These are phyloP conservation scores for Naganishia sp. DNA, from an alignment of 1,284 basidiomycete species.

Conservation along the genomic window DNA sequence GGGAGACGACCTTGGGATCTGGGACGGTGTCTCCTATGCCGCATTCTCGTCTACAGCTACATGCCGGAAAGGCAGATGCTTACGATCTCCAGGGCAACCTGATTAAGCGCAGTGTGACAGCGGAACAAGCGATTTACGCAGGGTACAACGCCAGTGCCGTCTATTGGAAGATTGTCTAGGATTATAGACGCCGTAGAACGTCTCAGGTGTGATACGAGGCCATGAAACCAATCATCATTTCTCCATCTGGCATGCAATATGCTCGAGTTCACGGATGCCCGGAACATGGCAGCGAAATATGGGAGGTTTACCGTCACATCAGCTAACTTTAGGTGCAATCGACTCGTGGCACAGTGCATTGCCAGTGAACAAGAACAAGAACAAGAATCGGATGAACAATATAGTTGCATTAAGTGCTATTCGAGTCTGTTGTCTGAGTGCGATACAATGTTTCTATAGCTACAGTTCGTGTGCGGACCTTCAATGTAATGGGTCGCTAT, in stretches of 20 bases:
- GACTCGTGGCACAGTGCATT: neutral
- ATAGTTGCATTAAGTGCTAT: neutral
- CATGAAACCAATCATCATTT: no score
- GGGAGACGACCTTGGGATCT: slow-evolving; percentile 19
- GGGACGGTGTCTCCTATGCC: slow-evolving; percentile 51
- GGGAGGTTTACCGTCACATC: no score
- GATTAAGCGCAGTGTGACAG: slow-evolving; percentile 66
- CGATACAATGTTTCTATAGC: slow-evolving; percentile 21
- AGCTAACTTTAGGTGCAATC: no score
- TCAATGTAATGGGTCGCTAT: neutral
- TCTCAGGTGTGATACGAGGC: no score
- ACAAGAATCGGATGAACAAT: neutral
- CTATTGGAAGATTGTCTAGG: slow-evolving; percentile 61
- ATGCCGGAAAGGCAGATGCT: slow-evolving; percentile 56
- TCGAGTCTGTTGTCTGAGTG: neutral
- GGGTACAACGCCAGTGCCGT: slow-evolving; percentile 63
- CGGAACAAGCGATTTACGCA: slow-evolving; percentile 67
- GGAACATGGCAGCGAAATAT: no score
- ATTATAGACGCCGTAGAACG: no score
- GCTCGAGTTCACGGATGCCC: no score
- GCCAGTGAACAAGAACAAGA: neutral
- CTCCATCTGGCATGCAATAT: no score
- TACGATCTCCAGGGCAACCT: slow-evolving; percentile 66
- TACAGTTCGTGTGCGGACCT: slow-evolving; percentile 1
- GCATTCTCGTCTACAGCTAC: slow-evolving; percentile 54